Evolutionary conservation across 192 early-diverging fungal species (phyloP).

Genomic region (Anaeromyces robustus): DNA sequence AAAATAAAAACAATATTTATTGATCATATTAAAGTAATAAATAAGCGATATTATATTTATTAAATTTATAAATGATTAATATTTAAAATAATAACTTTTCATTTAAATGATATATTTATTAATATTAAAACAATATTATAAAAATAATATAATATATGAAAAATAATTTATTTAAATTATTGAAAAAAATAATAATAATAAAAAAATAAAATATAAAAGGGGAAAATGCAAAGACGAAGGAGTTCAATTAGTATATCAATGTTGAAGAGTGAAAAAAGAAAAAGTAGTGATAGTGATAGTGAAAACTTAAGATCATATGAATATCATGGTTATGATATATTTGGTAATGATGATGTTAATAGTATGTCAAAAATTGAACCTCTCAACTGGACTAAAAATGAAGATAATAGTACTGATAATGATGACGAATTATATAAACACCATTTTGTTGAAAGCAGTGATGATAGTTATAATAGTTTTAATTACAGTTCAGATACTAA

Average conservation of each 20-base stretch:
- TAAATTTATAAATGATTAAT: too few relatives aligned
- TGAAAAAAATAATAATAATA: too few relatives aligned
- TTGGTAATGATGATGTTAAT: not conserved
- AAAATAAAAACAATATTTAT: not conserved
- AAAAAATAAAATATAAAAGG: too few relatives aligned
- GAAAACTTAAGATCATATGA: not conserved
- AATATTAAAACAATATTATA: too few relatives aligned
- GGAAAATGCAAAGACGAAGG: not conserved
- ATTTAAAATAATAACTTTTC: too few relatives aligned
- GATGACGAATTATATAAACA: not conserved
- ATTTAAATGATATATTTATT: too few relatives aligned
- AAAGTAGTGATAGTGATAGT: not conserved
- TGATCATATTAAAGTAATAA: not conserved
- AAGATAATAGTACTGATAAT: not conserved
- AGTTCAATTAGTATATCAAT: not conserved
- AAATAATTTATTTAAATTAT: too few relatives aligned
- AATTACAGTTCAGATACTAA: too few relatives aligned
- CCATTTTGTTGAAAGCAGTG: not conserved
- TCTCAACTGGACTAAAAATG: not conserved
- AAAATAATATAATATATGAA: too few relatives aligned
- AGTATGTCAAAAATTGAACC: not conserved
- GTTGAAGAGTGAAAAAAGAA: not conserved
- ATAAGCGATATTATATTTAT: too few relatives aligned
- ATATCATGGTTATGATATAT: not conserved
- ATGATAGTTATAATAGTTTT: not conserved